Evolutionary conservation across 75 land plant species (phyloP), one percentile per base, ranked within the genome.

Genomic region (Pinus taeda): DNA sequence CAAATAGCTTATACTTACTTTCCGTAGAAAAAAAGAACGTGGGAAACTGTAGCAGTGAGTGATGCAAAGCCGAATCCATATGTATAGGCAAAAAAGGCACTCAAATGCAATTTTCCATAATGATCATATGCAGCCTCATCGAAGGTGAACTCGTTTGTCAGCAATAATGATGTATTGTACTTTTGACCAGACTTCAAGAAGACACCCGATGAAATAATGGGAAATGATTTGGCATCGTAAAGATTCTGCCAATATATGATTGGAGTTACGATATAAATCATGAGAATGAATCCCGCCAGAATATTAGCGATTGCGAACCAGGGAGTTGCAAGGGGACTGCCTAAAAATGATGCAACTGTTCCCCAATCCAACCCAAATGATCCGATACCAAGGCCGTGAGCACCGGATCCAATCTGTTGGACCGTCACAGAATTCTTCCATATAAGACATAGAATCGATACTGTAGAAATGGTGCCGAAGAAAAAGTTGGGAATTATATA

Each of bases 41-140:
- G 95, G 24, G 88, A 74, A n/a, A 91, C 5, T 0, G 91, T 89
- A 13, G 95, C 89, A 15, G 89, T 69, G 33, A 89, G 70, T 11
- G 82, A 66, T n/a, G 91, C 93, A 33, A 93, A 93, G 79, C 93
- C 83, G 1, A 91, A 4, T 0, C 95, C 95, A 70, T 91, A 93
- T 20, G 83, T 26, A n/a, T 60, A 59, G 3, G 71, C 83, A 55
- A 91, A 91, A 73, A 88, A 82, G 26, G 84, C 77, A 77, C 89
- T 87, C 21, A 93, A 59, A 57, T 92, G 56, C 53, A 92, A 21
- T 58, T 81, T 80, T 70, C 88, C 73, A n/a, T 83, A 77, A 0
- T 36, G 12, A 7, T 80, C 76, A 70, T 92, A 92, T 0, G 71
- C 82, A 37, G 70, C 64, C 4, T 15, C 13, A 37, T 88, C 53